Percentiles rank a stretch among this genome's conserved stretches.
These are phyloP conservation scores for Vitis riparia DNA, from an alignment of 164 flowering plant genomes.

Conservation along the genomic window DNA sequence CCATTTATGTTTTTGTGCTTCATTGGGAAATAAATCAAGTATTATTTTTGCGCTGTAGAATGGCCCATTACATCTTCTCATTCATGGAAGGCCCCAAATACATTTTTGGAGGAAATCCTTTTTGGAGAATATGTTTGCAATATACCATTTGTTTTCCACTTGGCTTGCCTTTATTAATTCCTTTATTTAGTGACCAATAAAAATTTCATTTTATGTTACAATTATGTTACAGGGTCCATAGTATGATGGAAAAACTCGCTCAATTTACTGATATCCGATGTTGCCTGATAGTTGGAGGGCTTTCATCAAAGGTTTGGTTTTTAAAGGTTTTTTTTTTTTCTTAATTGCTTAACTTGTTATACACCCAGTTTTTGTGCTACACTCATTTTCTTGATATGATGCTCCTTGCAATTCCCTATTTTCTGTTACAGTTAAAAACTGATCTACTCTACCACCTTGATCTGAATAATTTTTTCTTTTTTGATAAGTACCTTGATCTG, in stretches of 20 bases:
- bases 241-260: conserved; percentile 88
- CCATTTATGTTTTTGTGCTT: too few relatives aligned
- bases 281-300: conserved; percentile 90
- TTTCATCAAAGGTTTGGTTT: conserved; percentile 71
- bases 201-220: not conserved
- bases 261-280: conserved; percentile 91
- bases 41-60: too few relatives aligned
- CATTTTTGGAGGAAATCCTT: too few relatives aligned
- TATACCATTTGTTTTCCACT: not conserved
- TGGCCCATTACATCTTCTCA: not conserved
- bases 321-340: not conserved
- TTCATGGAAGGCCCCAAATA: not conserved
- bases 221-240: conserved; percentile 69
- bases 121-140: not conserved
- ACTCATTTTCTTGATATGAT: not conserved
- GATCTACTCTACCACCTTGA: not conserved
- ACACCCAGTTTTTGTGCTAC: not conserved
- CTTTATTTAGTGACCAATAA: not conserved
- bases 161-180: not conserved
- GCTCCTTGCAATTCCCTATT: not conserved
- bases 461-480: not conserved
- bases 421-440: conserved; percentile 2
- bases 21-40: too few relatives aligned
- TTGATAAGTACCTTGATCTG: too few relatives aligned
- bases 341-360: not conserved